Conservation (phyloP, 257 asterid genomes). For the Solanum arcanum region DNA sequence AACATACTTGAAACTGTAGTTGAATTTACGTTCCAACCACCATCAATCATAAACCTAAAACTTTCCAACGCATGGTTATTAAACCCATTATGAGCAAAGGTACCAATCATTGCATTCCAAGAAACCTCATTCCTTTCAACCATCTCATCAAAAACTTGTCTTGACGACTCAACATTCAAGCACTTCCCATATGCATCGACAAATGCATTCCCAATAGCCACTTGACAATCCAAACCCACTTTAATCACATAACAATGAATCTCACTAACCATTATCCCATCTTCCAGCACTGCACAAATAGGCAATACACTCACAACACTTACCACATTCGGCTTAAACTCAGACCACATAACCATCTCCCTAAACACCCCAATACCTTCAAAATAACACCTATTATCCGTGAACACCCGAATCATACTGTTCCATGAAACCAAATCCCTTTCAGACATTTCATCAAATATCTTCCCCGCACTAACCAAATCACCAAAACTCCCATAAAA, state of each 20-base stretch:
- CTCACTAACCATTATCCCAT: constrained; percentile 23
- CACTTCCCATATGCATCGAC: constrained; percentile 68
- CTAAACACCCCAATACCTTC: constrained; percentile 32
- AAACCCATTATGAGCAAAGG: constrained; percentile 29
- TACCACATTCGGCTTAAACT: constrained; percentile 36
- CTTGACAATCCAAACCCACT: constrained; percentile 40
- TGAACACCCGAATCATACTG: constrained; percentile 33
- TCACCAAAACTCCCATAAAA: constrained; percentile 54
- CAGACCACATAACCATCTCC: constrained; percentile 24
- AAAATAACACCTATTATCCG: constrained; percentile 17
- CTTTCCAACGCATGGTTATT: constrained; percentile 26
- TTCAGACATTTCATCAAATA: constrained; percentile 54
- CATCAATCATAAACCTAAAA: constrained; percentile 42
- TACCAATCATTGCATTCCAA: constrained; percentile 56
- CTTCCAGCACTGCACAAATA: constrained; percentile 31
- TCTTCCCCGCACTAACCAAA: constrained; percentile 14
- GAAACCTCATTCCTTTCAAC: constrained; percentile 51
- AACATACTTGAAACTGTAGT: constrained; percentile 48
- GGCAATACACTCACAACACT: constrained; percentile 55
- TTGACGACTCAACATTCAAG: constrained; percentile 29
- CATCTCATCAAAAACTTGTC: constrained; percentile 36
- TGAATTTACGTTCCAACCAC: constrained; percentile 21
- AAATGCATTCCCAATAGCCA: constrained; percentile 46
- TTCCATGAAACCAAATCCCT: constrained; percentile 72
- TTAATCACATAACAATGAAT: constrained; percentile 44